Evolutionary conservation across 345 rosid species (phyloP).

Genomic region (Adansonia digitata): DNA sequence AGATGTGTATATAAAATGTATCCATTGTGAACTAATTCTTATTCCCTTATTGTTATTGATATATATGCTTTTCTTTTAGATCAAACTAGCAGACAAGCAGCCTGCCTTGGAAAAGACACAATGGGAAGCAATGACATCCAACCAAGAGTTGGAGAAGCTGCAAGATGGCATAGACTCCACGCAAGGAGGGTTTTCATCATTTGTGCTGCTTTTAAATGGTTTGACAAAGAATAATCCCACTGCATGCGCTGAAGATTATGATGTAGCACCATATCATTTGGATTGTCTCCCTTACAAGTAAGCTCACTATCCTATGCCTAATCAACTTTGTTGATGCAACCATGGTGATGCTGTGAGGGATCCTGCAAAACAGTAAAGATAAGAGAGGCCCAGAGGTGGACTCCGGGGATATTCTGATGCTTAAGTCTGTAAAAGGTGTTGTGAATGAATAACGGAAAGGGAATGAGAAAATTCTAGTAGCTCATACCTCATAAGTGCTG

Average conservation of each 20-base stretch:
- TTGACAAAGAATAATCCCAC: conserved; percentile 39
- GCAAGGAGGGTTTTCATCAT: conserved; percentile 59
- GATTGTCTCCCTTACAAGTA: conserved; percentile 57
- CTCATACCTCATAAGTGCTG: too few species aligned
- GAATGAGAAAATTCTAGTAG: too few species aligned
- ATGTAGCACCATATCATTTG: conserved; percentile 42
- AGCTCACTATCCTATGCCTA: conserved; percentile 18
- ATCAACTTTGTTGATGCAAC: too few species aligned
- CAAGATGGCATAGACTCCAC: conserved; percentile 58
- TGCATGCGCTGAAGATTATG: conserved; percentile 44
- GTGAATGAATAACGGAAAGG: too few species aligned
- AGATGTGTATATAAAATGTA: background rate
- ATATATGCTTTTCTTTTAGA: conserved; percentile 28
- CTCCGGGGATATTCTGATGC: too few species aligned
- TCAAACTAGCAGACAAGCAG: conserved; percentile 94
- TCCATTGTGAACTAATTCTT: background rate
- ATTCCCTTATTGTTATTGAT: background rate
- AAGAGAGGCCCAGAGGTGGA: too few species aligned
- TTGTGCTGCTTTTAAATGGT: conserved; percentile 53
- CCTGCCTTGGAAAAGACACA: conserved; percentile 83
- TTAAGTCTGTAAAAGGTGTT: too few species aligned
- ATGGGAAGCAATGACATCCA: conserved; percentile 84
- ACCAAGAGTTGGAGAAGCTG: conserved; percentile 57
- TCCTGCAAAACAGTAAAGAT: too few species aligned
- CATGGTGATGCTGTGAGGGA: too few species aligned